Conservation (phyloP, 2,329 filamentous ascomycete genomes). For the Dactylellina cionopaga region DNA sequence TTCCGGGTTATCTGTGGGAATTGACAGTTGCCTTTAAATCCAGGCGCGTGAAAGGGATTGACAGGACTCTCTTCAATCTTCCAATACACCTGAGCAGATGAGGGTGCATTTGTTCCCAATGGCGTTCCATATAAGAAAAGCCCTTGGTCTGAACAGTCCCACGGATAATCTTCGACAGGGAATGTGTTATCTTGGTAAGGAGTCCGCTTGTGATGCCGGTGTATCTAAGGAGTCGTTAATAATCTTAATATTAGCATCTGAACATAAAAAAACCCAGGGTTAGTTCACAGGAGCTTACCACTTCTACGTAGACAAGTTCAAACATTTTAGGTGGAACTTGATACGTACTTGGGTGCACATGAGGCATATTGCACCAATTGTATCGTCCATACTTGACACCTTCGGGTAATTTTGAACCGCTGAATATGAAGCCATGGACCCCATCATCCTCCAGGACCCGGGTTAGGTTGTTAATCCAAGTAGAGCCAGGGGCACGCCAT, state of each 20-base stretch:
- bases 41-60: slow-evolving; percentile 74
- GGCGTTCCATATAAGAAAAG: slow-evolving; percentile 76
- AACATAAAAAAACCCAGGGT: slow-evolving; percentile 14
- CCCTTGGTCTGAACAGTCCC: slow-evolving; percentile 76
- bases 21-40: slow-evolving; percentile 78
- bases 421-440: slow-evolving; percentile 78
- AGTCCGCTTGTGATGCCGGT: slow-evolving; percentile 85
- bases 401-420: slow-evolving; percentile 70
- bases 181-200: slow-evolving; percentile 82
- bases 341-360: slow-evolving; percentile 76
- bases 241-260: background rate
- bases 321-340: slow-evolving; percentile 67
- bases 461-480: slow-evolving; percentile 71
- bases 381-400: slow-evolving; percentile 70
- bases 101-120: slow-evolving; percentile 64
- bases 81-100: slow-evolving; percentile 70
- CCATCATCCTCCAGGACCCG: slow-evolving; percentile 70
- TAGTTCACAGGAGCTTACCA: slow-evolving; percentile 59
- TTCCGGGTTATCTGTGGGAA: slow-evolving; percentile 81
- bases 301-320: slow-evolving; percentile 77
- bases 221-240: slow-evolving; percentile 66
- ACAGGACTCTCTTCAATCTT: slow-evolving; percentile 69
- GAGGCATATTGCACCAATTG: slow-evolving; percentile 90
- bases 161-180: slow-evolving; percentile 75
- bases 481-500: slow-evolving; percentile 70